Base-by-base conservation (phyloP, 1,139 yeast genomes). In the Geotrichum carabidarum region DNA sequence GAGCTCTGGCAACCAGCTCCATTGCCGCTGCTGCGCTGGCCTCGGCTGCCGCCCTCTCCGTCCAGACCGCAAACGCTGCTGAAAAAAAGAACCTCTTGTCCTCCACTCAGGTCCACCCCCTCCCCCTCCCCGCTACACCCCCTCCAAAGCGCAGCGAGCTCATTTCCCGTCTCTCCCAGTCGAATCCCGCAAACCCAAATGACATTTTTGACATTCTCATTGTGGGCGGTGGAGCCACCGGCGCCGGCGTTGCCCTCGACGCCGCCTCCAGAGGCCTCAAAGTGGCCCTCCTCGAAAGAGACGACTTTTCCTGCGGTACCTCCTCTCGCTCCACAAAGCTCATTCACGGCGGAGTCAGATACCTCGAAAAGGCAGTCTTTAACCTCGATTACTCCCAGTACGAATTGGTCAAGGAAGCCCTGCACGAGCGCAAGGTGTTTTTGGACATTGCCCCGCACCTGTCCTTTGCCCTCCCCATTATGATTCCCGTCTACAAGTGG, bases 291-390 rank as follows among this genome's bases (percentile, higher is more conserved):
- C 78, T 91, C 59, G 98, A 91, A 71, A 84, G 85, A 67, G 82
- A 82, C 62, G 98, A 91, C 73, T 91, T 86, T 68, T 95, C 96
- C 9, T 77, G 90, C 11, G 97, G 96, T 48, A 91, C 98, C 14
- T 86, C 96, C 4, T 89, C 96, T 35, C 85, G 91, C 66, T 86
- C 95, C n/a, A 91, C 98, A 54, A 91, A 91, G 74, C 87, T 91
- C 83, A 96, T 96, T 46, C 98, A 91, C 69, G 98, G 98, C 61
- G 98, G 98, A 68, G 97, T 91, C 52, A 79, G 98, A 66, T 91
- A 91, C 72, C 79, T 91, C 68, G 98, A 91, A 71, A 91, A 91
- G 75, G 98, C 98, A 40, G 83, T 91, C 65, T 88, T 89, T 81
- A 71, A 74, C 62, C 78, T 91, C 58, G 90, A 95, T 58, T 89